Percentiles rank a stretch among this genome's conserved stretches.
Evolutionary conservation across 495 filamentous ascomycete species (phyloP).

Genomic region (Talaromyces stipitatus): DNA sequence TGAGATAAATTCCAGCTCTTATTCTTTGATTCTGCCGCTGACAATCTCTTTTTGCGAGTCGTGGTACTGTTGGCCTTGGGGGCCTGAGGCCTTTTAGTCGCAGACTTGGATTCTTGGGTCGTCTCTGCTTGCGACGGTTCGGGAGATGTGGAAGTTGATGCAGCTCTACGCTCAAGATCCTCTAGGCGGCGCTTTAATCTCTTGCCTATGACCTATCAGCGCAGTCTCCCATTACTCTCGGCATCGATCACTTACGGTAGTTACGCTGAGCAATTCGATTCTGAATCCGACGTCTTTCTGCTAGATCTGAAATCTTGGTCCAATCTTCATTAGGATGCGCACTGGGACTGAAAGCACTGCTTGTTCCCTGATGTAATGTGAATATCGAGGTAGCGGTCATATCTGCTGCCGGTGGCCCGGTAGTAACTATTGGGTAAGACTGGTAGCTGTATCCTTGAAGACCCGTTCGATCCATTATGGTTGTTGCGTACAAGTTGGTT

Average conservation of each 20-base stretch:
- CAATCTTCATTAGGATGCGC: constrained; percentile 98
- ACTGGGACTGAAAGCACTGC: constrained; percentile 92
- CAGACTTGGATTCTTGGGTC: constrained; percentile 33
- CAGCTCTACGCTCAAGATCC: constrained; percentile 88
- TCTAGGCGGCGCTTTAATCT: constrained; percentile 97
- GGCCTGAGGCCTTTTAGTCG: constrained; percentile 24
- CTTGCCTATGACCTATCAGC: constrained; percentile 58
- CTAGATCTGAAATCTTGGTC: constrained; percentile 98
- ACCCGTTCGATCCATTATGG: background rate
- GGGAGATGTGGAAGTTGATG: constrained; percentile 66
- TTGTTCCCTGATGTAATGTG: constrained; percentile 64
- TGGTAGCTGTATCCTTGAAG: constrained; percentile 5
- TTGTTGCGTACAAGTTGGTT: background rate
- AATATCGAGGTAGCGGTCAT: constrained; percentile 44
- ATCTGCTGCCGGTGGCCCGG: background rate
- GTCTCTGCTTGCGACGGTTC: constrained; percentile 53
- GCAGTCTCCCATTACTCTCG: background rate
- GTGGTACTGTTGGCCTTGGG: constrained; percentile 10
- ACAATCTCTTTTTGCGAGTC: background rate
- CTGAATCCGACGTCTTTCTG: constrained; percentile 89
- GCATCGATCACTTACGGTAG: constrained; percentile 67
- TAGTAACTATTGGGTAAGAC: background rate
- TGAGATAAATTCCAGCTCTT: background rate
- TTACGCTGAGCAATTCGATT: constrained; percentile 97
- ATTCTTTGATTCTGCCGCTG: background rate